A percentile compares a stretch with the other conserved stretches of the same genome.
Conservation (phyloP, 129 eudicot species). For the Smallanthus sonchifolius region DNA sequence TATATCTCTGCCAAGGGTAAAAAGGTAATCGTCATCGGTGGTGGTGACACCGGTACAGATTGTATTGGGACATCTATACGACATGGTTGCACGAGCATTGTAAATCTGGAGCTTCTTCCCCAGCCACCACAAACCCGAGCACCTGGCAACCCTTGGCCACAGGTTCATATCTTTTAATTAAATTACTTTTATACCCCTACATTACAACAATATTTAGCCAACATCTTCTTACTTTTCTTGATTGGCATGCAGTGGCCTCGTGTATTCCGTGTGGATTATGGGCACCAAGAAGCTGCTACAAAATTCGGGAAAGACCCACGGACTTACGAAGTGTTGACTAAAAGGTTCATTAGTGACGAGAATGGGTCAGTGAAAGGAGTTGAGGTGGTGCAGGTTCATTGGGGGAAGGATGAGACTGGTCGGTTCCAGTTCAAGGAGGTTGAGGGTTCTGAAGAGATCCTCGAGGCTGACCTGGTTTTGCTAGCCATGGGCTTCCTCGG, state of each 20-base stretch:
- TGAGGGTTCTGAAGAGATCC: slow-evolving; percentile 80
- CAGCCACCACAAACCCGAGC: slow-evolving; percentile 91
- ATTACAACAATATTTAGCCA: not conserved
- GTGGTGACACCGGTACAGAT: slow-evolving; percentile 99
- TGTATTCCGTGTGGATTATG: slow-evolving; percentile 94
- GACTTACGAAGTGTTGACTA: slow-evolving; percentile 86
- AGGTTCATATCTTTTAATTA: slow-evolving; percentile 40
- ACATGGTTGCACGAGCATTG: slow-evolving; percentile 79
- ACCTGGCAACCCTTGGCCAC: slow-evolving; percentile 99
- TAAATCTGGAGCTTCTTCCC: slow-evolving; percentile 95
- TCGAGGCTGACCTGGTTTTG: slow-evolving; percentile 81
- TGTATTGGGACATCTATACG: slow-evolving; percentile 96
- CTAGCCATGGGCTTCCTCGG: slow-evolving; percentile 99
- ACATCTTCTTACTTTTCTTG: not conserved
- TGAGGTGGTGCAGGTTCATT: slow-evolving; percentile 69
- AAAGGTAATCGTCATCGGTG: slow-evolving; percentile 96
- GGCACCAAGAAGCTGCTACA: slow-evolving; percentile 91
- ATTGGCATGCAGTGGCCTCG: slow-evolving; percentile 88
- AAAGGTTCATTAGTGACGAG: slow-evolving; percentile 82
- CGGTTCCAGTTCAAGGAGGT: slow-evolving; percentile 88
- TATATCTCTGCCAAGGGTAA: slow-evolving; percentile 93
- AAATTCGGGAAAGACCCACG: slow-evolving; percentile 97
- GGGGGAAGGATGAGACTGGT: slow-evolving; percentile 96
- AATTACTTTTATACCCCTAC: not conserved
- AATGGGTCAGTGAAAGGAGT: slow-evolving; percentile 79